phyloP scores from a whole-genome alignment of 2,329 filamentous ascomycete species.

The Aspergillus aculeatinus region DNA sequence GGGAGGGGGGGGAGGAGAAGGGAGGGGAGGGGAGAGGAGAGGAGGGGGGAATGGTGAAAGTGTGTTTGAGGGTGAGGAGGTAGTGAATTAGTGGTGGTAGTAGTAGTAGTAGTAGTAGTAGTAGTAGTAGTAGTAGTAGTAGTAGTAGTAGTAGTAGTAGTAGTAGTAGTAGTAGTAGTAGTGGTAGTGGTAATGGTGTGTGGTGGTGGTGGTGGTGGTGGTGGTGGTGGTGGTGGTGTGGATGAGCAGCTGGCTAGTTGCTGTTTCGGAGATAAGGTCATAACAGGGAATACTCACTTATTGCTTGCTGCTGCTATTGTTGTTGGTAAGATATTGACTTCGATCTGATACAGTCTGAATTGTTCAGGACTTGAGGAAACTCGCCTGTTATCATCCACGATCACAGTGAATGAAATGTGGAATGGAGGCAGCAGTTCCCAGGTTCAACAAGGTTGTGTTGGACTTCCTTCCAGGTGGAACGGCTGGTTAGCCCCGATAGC shows the following conservation, averaged over 20 bases:
- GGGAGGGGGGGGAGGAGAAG: background rate
- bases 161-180: background rate
- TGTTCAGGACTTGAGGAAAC: background rate
- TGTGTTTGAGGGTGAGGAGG: conserved; percentile 10
- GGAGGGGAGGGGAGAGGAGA: background rate
- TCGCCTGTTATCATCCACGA: background rate
- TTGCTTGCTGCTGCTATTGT: background rate
- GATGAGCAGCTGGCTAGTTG: background rate
- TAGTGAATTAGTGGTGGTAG: background rate
- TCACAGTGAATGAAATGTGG: background rate
- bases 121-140: conserved; percentile 4
- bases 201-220: background rate
- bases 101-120: background rate
- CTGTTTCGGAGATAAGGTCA: background rate
- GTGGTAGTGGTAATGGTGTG: background rate
- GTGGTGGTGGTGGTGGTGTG: background rate
- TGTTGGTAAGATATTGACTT: background rate
- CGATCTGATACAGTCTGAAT: conserved; percentile 2
- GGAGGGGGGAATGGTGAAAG: conserved; percentile 1
- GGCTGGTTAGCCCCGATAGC: background rate
- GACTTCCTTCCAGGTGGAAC: background rate
- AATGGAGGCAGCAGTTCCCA: conserved; percentile 5
- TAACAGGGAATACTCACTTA: background rate
- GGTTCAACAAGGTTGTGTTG: background rate
- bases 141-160: background rate